A percentile compares a stretch with the other conserved stretches of the same genome.
phyloP scores from a whole-genome alignment of 192 early-diverging fungal genomes.

The Dissophora globulifera region DNA sequence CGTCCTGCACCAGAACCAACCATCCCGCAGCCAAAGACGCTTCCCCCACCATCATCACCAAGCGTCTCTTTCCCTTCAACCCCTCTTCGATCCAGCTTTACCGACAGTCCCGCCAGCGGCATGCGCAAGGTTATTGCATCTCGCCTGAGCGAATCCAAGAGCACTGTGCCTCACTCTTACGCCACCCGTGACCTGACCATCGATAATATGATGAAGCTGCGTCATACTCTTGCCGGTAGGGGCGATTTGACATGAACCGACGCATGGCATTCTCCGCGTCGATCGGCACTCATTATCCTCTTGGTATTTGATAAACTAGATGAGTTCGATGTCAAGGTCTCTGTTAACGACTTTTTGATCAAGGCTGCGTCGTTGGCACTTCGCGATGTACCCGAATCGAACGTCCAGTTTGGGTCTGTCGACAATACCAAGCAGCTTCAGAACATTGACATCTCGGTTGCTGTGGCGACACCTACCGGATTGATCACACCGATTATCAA shows the following conservation, averaged over 20 bases:
- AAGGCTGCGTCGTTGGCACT: conserved; percentile 89
- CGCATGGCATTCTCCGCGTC: too few relatives aligned
- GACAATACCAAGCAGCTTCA: conserved; percentile 77
- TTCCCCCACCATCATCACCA: conserved; percentile 30
- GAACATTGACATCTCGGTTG: conserved; percentile 84
- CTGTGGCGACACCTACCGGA: conserved; percentile 83
- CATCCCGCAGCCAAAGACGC: conserved; percentile 55
- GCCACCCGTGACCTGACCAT: conserved; percentile 59
- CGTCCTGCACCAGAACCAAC: conserved; percentile 60
- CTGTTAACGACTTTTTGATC: conserved; percentile 95
- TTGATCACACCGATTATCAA: conserved; percentile 87
- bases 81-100: conserved; percentile 54
- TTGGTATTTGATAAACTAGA: conserved; percentile 14
- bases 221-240: conserved; percentile 59
- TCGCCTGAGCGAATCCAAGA: conserved; percentile 67
- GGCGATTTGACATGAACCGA: too few relatives aligned
- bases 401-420: conserved; percentile 57
- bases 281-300: background rate
- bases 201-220: conserved; percentile 61
- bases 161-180: conserved; percentile 73
- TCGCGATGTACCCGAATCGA: conserved; percentile 85
- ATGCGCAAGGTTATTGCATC: conserved; percentile 74
- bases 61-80: background rate
- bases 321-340: conserved; percentile 63
- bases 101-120: conserved; percentile 63